Conservation (phyloP, 2,329 filamentous ascomycete genomes). For the Rhinocladiella mackenziei region DNA sequence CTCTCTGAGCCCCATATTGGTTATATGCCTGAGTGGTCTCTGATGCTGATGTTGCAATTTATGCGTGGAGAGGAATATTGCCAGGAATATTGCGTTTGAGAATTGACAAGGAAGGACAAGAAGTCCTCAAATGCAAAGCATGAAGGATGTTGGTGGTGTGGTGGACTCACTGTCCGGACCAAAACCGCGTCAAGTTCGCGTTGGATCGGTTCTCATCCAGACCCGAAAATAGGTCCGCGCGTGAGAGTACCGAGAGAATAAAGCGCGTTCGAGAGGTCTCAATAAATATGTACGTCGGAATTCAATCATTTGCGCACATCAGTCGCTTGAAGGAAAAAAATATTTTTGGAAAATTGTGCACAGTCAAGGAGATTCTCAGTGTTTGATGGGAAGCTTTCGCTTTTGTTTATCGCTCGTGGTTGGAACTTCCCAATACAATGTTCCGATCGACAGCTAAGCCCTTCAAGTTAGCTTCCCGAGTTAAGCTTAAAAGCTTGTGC, state of each 20-base stretch:
- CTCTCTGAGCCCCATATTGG: slow-evolving; percentile 31
- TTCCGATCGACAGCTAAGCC: slow-evolving; percentile 25
- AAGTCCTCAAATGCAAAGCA: neutral
- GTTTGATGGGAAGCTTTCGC: slow-evolving; percentile 4
- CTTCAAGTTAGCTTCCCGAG: too few species aligned
- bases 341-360: neutral
- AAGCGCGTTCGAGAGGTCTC: too few species aligned
- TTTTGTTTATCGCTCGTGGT: slow-evolving; percentile 19
- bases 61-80: too few species aligned
- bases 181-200: slow-evolving; percentile 25
- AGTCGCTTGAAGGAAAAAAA: too few species aligned
- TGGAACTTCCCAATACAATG: slow-evolving; percentile 3
- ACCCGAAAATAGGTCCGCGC: neutral
- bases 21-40: neutral
- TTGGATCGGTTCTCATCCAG: slow-evolving; percentile 7
- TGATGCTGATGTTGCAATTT: neutral
- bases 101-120: too few species aligned
- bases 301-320: too few species aligned
- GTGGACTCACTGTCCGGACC: neutral
- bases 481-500: slow-evolving; percentile 11
- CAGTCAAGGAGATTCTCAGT: neutral
- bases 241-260: neutral
- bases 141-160: neutral
- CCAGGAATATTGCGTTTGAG: too few species aligned
- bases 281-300: too few species aligned